Evolutionary conservation across 805 yeast genomes (phyloP).

Genomic region (Peterozyma toletana): DNA sequence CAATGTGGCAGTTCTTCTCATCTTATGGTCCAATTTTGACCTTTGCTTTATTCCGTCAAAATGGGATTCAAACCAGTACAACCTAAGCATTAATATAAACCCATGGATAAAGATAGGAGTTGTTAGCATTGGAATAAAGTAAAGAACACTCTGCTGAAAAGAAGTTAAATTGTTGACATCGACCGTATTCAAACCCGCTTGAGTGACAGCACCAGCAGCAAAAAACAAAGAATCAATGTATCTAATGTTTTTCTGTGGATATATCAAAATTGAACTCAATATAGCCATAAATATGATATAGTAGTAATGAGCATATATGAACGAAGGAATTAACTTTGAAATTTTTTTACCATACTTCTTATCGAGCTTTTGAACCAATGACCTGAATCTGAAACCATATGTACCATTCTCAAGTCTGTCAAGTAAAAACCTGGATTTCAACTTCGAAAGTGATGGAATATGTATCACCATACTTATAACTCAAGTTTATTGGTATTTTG

Average conservation of each 20-base stretch:
- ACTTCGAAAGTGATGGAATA: too few species aligned
- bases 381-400: conserved; percentile 25
- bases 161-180: conserved; percentile 54
- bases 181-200: conserved; percentile 85
- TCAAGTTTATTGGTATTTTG: too few species aligned
- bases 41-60: conserved; percentile 74
- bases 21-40: conserved; percentile 72
- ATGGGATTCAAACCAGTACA: conserved; percentile 84
- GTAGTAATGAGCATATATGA: conserved; percentile 61
- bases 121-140: conserved; percentile 53
- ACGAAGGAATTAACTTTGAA: conserved; percentile 39
- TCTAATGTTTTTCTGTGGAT: conserved; percentile 55
- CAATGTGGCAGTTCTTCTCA: conserved; percentile 75
- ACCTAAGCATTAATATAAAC: conserved; percentile 62
- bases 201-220: conserved; percentile 74
- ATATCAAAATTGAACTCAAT: conserved; percentile 67
- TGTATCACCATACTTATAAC: too few species aligned
- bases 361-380: conserved; percentile 26
- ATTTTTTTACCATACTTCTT: conserved; percentile 33
- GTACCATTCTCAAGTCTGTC: conserved; percentile 10
- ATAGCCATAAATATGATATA: conserved; percentile 58
- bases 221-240: conserved; percentile 81
- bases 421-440: too few species aligned
- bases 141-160: conserved; percentile 77
- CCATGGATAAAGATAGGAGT: conserved; percentile 91